Evolutionary conservation across 106 monocot species (phyloP).

Genomic region (Platanthera guangdongensis): DNA sequence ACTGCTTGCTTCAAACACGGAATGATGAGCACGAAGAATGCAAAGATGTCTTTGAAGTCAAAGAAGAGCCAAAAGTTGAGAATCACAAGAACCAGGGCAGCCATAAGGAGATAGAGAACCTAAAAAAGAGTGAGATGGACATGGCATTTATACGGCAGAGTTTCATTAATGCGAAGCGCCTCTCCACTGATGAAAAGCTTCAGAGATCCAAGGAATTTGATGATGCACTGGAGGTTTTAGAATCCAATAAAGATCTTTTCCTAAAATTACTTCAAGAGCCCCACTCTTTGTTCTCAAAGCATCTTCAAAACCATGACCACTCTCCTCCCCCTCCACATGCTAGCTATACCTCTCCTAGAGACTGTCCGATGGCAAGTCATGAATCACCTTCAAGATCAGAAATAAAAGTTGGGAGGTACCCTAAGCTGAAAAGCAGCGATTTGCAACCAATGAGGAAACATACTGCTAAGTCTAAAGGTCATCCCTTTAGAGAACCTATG

Average conservation of each 20-base stretch:
- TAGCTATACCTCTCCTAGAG: conserved; percentile 38
- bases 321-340: conserved; percentile 24
- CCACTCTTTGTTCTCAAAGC: conserved; percentile 51
- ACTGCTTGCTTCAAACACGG: conserved; percentile 8
- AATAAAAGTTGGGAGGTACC: conserved; percentile 12
- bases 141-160: conserved; percentile 42
- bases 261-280: conserved; percentile 70
- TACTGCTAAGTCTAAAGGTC: conserved; percentile 11
- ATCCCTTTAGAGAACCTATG: conserved; percentile 23
- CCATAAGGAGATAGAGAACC: conserved; percentile 8
- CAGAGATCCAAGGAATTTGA: conserved; percentile 42
- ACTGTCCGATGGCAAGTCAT: background rate
- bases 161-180: conserved; percentile 38
- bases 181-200: conserved; percentile 39
- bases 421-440: conserved; percentile 2
- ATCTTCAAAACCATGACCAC: conserved; percentile 35
- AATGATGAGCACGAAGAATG: conserved; percentile 35
- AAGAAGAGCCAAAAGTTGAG: conserved; percentile 39
- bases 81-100: conserved; percentile 13
- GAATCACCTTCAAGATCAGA: conserved; percentile 14
- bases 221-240: conserved; percentile 51
- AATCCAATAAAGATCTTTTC: conserved; percentile 50
- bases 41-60: conserved; percentile 85
- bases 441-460: conserved; percentile 13
- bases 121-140: conserved; percentile 22